Base-by-base conservation (phyloP, 495 filamentous ascomycete genomes). In the Evansstolkia leycettana region DNA sequence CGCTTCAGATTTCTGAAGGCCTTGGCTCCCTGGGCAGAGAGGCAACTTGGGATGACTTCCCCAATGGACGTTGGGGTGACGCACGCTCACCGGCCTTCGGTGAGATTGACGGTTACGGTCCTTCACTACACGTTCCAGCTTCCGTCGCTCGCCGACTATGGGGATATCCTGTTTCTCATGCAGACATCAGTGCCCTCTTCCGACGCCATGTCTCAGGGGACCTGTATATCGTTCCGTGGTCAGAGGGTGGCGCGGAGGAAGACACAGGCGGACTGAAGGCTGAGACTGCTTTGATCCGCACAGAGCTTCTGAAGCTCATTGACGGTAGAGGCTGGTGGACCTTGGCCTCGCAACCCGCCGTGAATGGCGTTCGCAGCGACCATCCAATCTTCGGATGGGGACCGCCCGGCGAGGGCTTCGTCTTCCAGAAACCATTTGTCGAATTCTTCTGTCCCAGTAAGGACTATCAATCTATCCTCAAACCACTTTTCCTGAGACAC, bases 31-130 rank as follows among this genome's bases (percentile, higher is more conserved):
- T 94, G 9, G 90, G 89, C 20, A 70, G 92, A 40, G 92, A 95
- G 62, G 92, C 92, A 15, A 96, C 90, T 5, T 98, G 90, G 90
- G 90, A 98, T 52, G 90, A 98, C 60, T 98, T 80, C 62, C 90
- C 92, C 35, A 98, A 98, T 67, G 92, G 90, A 17, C 76, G 90
- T 30, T 98, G 89, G 78, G 90, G 90, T 51, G 89, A 95, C 51
- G 84, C 89, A 2, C 70, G 79, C 17, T 88, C 81, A 11, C 80
- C 83, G 2, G 90, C 90, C 0, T 98, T 92, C 56, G 89, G 90
- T 40, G 85, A 93, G 54, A 93, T 94, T 37, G 87, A 94, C 53
- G 88, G 87, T 7, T 94, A 93, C 47, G 88, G 88, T n/a, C 83
- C 86, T 7, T 84, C 76, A 24, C 65, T 96, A 11, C 89, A 94